Percentiles rank a stretch among this genome's conserved stretches.
These are phyloP conservation scores for Sphaerosporella brunnea DNA, from an alignment of 495 filamentous ascomycete species.

Conservation along the genomic window DNA sequence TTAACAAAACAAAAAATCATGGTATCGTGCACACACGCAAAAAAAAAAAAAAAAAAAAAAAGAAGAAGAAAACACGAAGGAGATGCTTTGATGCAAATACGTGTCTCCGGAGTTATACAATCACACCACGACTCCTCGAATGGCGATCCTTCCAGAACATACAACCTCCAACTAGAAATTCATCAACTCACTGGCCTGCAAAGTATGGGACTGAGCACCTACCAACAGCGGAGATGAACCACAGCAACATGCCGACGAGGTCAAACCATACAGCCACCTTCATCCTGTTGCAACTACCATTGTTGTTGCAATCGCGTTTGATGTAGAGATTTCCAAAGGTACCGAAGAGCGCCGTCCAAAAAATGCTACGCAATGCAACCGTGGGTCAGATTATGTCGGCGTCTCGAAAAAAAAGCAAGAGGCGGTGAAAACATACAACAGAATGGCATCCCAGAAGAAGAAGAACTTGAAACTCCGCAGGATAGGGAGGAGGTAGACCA, in stretches of 20 bases:
- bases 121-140: conserved; percentile 5
- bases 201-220: no score
- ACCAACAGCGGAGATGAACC: conserved; percentile 33
- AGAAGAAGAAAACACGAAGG: neutral
- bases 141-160: conserved; percentile 20
- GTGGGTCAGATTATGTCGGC: no score
- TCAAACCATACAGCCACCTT: conserved; percentile 51
- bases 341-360: conserved; percentile 48
- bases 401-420: no score
- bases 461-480: conserved; percentile 34
- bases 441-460: conserved; percentile 36
- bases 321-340: conserved; percentile 49
- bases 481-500: conserved; percentile 34
- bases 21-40: neutral
- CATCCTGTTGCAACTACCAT: conserved; percentile 37
- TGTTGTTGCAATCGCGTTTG: conserved; percentile 32
- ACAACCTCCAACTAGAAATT: conserved; percentile 12
- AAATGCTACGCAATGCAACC: no score
- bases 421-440: no score
- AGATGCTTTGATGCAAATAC: neutral
- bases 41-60: neutral
- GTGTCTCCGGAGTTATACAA: neutral
- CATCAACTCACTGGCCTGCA: no score
- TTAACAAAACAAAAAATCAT: no score
- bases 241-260: conserved; percentile 42